Conservation (phyloP, 2,329 filamentous ascomycete species). For the Metarhizium robertsii region DNA sequence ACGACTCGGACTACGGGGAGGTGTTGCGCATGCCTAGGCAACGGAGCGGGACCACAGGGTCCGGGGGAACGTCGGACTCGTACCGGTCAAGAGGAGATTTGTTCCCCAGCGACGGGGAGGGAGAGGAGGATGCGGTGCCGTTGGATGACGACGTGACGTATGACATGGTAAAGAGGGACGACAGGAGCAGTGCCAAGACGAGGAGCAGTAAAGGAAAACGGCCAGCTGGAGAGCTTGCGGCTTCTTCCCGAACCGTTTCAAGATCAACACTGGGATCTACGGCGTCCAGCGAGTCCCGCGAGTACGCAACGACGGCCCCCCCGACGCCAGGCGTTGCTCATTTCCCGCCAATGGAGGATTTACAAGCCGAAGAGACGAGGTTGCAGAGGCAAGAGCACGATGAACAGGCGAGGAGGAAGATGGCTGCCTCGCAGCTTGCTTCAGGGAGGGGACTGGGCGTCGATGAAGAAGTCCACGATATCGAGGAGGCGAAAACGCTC, state of each 20-base stretch:
- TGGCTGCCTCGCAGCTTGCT: conserved; percentile 43
- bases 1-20: conserved; percentile 20
- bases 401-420: conserved; percentile 41
- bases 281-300: conserved; percentile 24
- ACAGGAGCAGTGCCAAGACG: conserved; percentile 52
- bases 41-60: conserved; percentile 70
- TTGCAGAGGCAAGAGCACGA: conserved; percentile 42
- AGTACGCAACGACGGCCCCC: conserved; percentile 15
- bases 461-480: conserved; percentile 6
- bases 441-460: conserved; percentile 35
- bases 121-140: conserved; percentile 88
- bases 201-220: conserved; percentile 51
- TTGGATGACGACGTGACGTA: conserved; percentile 89
- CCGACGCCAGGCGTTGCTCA: conserved; percentile 27
- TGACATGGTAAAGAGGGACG: conserved; percentile 67
- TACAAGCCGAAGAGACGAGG: conserved; percentile 43
- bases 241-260: conserved; percentile 46
- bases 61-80: conserved; percentile 75
- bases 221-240: conserved; percentile 24
- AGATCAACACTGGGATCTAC: conserved; percentile 45
- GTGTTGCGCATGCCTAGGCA: conserved; percentile 29
- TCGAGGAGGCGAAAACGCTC: conserved; percentile 13
- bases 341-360: conserved; percentile 38
- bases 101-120: conserved; percentile 76
- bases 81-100: conserved; percentile 81